Evolutionary conservation across 78 protist genomes (phyloP).

Genomic region (Emiliania huxleyi): DNA sequence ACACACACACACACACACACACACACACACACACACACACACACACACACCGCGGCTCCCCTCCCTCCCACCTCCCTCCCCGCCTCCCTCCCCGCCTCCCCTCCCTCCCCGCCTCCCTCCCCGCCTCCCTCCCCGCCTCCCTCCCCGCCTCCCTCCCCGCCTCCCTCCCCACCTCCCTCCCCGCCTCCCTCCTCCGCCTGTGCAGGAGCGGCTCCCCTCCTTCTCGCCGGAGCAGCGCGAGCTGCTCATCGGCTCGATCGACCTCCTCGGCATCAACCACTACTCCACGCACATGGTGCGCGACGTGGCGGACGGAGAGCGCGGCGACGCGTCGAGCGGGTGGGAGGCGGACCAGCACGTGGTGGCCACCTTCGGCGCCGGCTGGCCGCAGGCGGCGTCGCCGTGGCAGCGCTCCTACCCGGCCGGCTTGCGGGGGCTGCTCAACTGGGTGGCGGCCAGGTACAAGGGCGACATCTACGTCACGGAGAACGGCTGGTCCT

Average conservation of each 20-base stretch:
- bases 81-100: no score
- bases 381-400: constrained; percentile 11
- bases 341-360: not conserved
- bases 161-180: no score
- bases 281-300: constrained; percentile 1
- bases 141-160: no score
- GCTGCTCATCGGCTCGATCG: not conserved
- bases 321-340: not conserved
- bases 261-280: constrained; percentile 2
- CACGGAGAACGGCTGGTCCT: constrained; percentile 71
- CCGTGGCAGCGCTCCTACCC: constrained; percentile 47
- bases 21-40: no score
- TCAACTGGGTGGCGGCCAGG: constrained; percentile 25
- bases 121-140: no score
- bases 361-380: not conserved
- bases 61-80: no score
- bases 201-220: not conserved
- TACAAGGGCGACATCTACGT: constrained; percentile 45
- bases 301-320: no score
- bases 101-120: no score
- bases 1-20: no score
- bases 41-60: no score
- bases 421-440: constrained; percentile 44
- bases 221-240: not conserved
- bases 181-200: no score